Conservation (phyloP, 2,329 filamentous ascomycete genomes). For the Sporothrix mexicana region DNA sequence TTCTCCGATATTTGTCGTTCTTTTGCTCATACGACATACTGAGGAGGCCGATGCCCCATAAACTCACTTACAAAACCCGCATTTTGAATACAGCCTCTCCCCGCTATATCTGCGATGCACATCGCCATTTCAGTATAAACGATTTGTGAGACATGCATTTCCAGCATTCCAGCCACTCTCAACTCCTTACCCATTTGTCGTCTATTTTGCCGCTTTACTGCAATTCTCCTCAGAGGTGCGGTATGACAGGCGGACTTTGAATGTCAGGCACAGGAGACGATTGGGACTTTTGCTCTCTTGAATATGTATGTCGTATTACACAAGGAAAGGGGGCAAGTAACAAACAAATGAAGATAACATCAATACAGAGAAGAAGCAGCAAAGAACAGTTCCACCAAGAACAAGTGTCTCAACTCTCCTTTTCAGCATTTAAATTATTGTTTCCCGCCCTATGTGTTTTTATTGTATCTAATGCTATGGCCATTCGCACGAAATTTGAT, state of each 20-base stretch:
- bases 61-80: neutral
- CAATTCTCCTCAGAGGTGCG: neutral
- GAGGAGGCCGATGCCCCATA: neutral
- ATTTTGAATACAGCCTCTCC: slow-evolving; percentile 11
- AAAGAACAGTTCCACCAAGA: slow-evolving; percentile 17
- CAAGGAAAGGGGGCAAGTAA: neutral
- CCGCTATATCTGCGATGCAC: slow-evolving; percentile 16
- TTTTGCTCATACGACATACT: neutral
- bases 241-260: neutral
- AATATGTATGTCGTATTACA: too few species aligned
- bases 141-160: slow-evolving; percentile 19
- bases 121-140: slow-evolving; percentile 20
- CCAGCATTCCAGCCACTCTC: slow-evolving; percentile 22
- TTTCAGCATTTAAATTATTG: neutral
- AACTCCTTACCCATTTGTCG: neutral
- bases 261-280: neutral
- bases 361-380: neutral
- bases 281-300: neutral
- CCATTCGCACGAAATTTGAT: too few species aligned
- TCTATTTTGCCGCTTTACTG: neutral
- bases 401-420: slow-evolving; percentile 26
- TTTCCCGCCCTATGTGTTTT: neutral
- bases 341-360: slow-evolving; percentile 2
- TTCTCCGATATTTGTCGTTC: neutral
- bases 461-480: neutral